Evolutionary conservation across 179 eudicot species (phyloP), one percentile per base, ranked within the genome.

Genomic region (Silene noctiflora): DNA sequence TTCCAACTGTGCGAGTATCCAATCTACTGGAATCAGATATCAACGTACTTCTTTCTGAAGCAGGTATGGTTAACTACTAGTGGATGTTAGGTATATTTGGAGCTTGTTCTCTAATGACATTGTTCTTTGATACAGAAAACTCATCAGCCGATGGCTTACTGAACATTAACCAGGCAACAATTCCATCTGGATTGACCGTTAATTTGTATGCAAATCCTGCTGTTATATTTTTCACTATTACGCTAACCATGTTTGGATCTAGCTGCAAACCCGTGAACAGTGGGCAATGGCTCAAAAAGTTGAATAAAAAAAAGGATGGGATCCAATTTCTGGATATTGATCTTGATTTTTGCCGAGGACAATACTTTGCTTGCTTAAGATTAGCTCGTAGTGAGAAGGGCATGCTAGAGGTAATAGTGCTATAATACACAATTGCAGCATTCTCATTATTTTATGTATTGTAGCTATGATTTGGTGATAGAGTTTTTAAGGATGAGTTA

Each of bases 261-360:
- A 91, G 91, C 81, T 91, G 93, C 87, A 93, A 89, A 82, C 89
- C 99, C 10, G 96, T 96, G 79, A 87, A 89, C 82, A 86, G 93
- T 83, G 86, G 91, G 69, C 96, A 96, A 70, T 91, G 90, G 92
- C 87, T 89, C 61, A 96, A 84, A 83, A 96, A 86, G 90, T 84
- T 96, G 80, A 85, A 85, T 83, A 93, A 93, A 89, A 86, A 84
- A 77, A 96, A 91, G 78, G 83, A 82, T 46, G 89, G 87, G 69
- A 74, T 91, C 72, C 86, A 83, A 67, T 87, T 79, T 84, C 71
- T 96, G 84, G 94, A 96, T 74, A 86, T 94, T 70, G 91, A 93
- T 79, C 86, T 93, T 70, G 91, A 89, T 56, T 96, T 93, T 88
- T 84, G 82, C 70, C 88, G 86, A 71, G 98, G 96, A 74, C 89